Evolutionary conservation across 331 rosid genomes (phyloP).

Genomic region (Acacia concinna): DNA sequence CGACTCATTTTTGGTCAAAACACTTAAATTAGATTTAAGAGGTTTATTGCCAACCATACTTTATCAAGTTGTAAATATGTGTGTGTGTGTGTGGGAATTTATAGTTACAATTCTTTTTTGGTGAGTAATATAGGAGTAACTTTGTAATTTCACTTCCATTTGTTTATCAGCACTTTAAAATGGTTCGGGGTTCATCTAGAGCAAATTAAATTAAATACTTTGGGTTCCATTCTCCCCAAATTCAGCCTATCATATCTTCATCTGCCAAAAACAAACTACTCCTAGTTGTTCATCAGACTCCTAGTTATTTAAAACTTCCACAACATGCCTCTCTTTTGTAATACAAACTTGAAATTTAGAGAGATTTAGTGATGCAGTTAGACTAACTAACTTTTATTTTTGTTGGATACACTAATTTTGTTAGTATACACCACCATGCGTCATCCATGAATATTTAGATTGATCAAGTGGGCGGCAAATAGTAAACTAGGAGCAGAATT

Average conservation of each 20-base stretch:
- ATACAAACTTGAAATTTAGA: no score
- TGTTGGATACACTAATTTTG: no score
- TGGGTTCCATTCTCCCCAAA: background rate
- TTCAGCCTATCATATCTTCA: no score
- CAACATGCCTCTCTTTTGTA: no score
- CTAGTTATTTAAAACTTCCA: no score
- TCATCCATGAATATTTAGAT: no score
- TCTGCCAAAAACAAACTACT: background rate
- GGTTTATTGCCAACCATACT: background rate
- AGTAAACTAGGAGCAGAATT: no score
- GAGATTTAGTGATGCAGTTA: no score
- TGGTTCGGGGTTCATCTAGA: background rate
- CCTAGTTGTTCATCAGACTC: background rate
- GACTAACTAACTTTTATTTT: no score
- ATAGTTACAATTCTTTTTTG: background rate
- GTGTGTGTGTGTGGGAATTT: background rate
- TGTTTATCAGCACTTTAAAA: background rate
- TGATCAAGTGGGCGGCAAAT: no score
- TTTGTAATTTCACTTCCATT: background rate
- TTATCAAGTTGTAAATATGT: background rate
- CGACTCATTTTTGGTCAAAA: background rate
- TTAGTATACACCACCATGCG: no score
- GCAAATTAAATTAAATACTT: background rate
- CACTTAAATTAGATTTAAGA: background rate
- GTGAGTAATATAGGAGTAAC: background rate